These are phyloP conservation scores for Thelonectria olida DNA, from an alignment of 2,329 filamentous ascomycete genomes.

Conservation along the genomic window DNA sequence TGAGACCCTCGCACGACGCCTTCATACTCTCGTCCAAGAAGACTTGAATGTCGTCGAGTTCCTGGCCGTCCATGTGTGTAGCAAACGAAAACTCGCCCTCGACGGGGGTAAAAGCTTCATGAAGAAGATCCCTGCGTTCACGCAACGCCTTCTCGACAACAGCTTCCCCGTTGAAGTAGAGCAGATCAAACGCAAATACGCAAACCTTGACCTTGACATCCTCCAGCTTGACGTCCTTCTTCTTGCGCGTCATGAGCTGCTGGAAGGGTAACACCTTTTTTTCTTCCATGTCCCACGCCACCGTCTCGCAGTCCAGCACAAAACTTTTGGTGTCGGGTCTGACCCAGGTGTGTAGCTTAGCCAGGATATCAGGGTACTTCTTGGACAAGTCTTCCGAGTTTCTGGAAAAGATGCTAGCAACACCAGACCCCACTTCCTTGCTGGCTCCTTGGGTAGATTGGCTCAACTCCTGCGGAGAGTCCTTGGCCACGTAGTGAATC, in stretches of 20 bases:
- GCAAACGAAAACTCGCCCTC: constrained; percentile 95
- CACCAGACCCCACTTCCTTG: constrained; percentile 74
- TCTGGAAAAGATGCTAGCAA: constrained; percentile 93
- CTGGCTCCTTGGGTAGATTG: constrained; percentile 68
- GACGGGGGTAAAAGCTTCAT: constrained; percentile 75
- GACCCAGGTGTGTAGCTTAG: constrained; percentile 88
- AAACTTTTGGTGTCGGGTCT: constrained; percentile 92
- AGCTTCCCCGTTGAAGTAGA: constrained; percentile 92
- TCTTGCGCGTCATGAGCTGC: constrained; percentile 96
- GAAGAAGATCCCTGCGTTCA: constrained; percentile 81
- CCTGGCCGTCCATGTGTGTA: constrained; percentile 84
- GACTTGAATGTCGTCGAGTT: constrained; percentile 91
- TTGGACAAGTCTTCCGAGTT: constrained; percentile 97
- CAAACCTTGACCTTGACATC: constrained; percentile 97
- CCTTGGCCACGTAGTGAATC: constrained; percentile 93
- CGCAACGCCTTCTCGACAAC: constrained; percentile 88
- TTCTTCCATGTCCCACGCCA: constrained; percentile 93
- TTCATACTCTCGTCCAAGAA: constrained; percentile 96
- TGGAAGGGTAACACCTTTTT: constrained; percentile 98
- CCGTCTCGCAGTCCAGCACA: constrained; percentile 97
- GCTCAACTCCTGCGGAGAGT: constrained; percentile 74
- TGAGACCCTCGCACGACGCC: constrained; percentile 94
- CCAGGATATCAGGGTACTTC: constrained; percentile 96
- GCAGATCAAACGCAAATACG: constrained; percentile 93
- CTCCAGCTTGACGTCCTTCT: constrained; percentile 94